phyloP scores from a whole-genome alignment of 352 stramenopile genomes.

The Saprolegnia parasitica region DNA sequence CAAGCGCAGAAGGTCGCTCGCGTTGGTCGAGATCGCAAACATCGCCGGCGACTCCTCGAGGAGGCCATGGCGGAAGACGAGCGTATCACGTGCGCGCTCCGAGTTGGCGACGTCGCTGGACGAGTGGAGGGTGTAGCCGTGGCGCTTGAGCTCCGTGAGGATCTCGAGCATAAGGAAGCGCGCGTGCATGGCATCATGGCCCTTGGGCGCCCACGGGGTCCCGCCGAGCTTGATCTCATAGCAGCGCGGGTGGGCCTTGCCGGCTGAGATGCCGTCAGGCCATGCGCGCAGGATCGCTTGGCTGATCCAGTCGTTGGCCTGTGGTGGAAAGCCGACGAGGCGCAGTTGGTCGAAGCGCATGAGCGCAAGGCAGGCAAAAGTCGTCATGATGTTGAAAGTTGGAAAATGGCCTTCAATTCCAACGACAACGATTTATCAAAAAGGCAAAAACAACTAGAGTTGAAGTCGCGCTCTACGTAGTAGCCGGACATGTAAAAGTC shows the following conservation, averaged over 20 bases:
- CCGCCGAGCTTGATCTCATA: constrained; percentile 2
- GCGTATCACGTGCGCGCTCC: not conserved
- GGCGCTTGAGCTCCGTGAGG: not conserved
- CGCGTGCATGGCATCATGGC: not conserved
- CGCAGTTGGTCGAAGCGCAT: not conserved
- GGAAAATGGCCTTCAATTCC: too few species aligned
- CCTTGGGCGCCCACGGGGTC: not conserved
- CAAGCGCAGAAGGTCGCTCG: not conserved
- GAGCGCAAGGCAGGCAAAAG: not conserved
- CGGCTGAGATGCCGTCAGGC: not conserved
- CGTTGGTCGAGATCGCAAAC: not conserved
- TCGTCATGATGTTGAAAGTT: not conserved
- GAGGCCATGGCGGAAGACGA: not conserved
- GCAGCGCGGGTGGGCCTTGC: not conserved
- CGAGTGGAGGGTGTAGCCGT: constrained; percentile 2
- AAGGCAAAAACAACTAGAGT: too few species aligned
- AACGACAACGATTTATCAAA: too few species aligned
- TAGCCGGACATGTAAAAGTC: too few species aligned
- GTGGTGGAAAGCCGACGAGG: not conserved
- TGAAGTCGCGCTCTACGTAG: too few species aligned
- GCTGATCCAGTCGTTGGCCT: not conserved
- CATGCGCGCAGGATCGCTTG: not conserved
- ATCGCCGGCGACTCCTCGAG: not conserved
- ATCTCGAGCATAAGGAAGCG: constrained; percentile 10
- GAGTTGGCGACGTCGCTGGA: constrained; percentile 8